Conservation (phyloP, 768 basidiomycete species). For the Rhodosporidiobolus sp. region DNA sequence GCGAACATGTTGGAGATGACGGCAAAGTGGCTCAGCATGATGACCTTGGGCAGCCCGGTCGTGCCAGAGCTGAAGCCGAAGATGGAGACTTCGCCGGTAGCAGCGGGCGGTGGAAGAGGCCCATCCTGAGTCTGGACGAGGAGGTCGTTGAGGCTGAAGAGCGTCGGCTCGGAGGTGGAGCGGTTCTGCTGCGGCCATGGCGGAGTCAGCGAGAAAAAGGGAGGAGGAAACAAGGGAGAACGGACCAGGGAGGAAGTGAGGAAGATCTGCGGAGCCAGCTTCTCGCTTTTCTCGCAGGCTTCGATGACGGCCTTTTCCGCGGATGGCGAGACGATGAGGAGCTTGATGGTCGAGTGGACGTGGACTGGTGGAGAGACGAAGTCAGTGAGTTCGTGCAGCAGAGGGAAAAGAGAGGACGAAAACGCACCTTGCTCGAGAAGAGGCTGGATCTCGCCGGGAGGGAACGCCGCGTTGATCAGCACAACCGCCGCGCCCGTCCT, state of each 20-base stretch:
- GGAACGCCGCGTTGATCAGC: neutral
- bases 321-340: neutral
- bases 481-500: neutral
- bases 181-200: neutral
- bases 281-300: neutral
- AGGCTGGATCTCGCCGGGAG: neutral
- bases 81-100: neutral
- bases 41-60: conserved; percentile 14
- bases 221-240: neutral
- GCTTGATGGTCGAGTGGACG: conserved; percentile 10
- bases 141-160: conserved; percentile 7
- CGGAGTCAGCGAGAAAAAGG: neutral
- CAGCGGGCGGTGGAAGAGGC: too few relatives aligned
- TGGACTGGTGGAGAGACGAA: neutral
- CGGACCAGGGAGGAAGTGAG: neutral
- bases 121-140: neutral
- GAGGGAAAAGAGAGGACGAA: too few relatives aligned
- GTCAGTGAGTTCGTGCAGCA: too few relatives aligned
- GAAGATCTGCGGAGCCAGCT: too few relatives aligned
- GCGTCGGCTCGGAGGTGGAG: neutral
- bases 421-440: conserved; percentile 1
- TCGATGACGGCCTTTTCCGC: neutral
- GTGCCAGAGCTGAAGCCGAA: conserved; percentile 2
- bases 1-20: conserved; percentile 10
- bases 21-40: neutral